Evolutionary conservation across 768 basidiomycete genomes (phyloP), one percentile per base, ranked within the genome.

Genomic region (Leccinellum luteum): DNA sequence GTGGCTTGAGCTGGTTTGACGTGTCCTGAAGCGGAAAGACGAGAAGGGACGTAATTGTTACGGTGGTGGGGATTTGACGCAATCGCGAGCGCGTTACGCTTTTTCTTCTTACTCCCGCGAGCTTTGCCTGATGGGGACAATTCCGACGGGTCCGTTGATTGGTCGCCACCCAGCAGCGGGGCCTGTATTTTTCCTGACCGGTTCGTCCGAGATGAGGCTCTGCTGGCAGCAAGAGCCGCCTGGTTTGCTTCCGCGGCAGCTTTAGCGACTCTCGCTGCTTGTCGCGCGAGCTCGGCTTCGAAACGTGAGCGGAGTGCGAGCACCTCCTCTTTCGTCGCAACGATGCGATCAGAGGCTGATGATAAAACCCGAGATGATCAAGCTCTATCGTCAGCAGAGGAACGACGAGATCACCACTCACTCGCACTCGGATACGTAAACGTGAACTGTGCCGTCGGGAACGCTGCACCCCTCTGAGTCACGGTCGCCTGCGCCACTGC

Each of bases 21-120:
- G 50, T 72, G 72, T 32, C 73, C 78, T 12, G 81, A 75, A 64
- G 79, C 71, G 4, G 92, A 87, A 52, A 92, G 75, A 15, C 92
- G 81, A 45, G 92, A 94, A 15, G 93, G 92, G 45, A 94, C 85
- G 75, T 94, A 98, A 76, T 98, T 98, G 68, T 89, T 81, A 57
- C 95, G 80, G 75, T 97, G 95, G 74, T 98, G 96, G 3, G 93
- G 94, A 69, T 98, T 97, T 52, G 91, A 90, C 47, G 92, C 93
- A 70, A 97, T 96, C 47, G 94, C 93, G 31, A 93, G 78, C 5
- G 89, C 89, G 50, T 89, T 88, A 50, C 93, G 83, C 76, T 97
- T 98, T 85, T 97, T 98, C 83, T 95, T 95, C 82, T 93, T 94
- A 59, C 64, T 66, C 58, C 74, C 65, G 54, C 67, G 67, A 57